Evolutionary conservation across 768 basidiomycete species (phyloP).

Genomic region (Amanita phalloides): DNA sequence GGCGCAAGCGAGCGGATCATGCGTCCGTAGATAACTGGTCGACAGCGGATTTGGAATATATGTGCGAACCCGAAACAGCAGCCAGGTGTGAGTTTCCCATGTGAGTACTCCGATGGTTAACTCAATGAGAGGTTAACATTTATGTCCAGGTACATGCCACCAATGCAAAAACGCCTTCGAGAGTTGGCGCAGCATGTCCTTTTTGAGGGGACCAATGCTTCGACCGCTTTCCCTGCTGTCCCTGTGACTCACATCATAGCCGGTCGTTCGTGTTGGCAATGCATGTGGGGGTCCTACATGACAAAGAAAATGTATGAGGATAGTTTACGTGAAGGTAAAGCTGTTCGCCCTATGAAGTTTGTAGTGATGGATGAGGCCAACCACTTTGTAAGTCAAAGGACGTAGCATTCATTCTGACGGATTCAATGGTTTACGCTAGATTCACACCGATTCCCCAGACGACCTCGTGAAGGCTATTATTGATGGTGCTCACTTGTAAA

Average conservation of each 20-base stretch:
- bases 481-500: neutral
- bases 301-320: constrained; percentile 13
- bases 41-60: constrained; percentile 10
- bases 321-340: constrained; percentile 8
- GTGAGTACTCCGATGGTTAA: constrained; percentile 9
- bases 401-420: neutral
- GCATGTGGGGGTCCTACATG: constrained; percentile 14
- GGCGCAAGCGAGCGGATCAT: constrained; percentile 10
- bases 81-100: constrained; percentile 11
- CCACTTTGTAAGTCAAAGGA: constrained; percentile 21
- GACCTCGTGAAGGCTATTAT: neutral
- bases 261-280: constrained; percentile 13
- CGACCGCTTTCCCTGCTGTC: constrained; percentile 13
- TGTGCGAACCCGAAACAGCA: constrained; percentile 10
- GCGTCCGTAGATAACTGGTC: constrained; percentile 14
- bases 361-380: constrained; percentile 17
- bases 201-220: constrained; percentile 11
- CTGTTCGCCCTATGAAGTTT: constrained; percentile 15
- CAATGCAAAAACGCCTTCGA: constrained; percentile 13
- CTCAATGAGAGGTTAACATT: neutral
- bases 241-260: constrained; percentile 14
- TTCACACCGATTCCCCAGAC: neutral
- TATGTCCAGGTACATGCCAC: constrained; percentile 10
- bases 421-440: neutral
- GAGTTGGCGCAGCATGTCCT: constrained; percentile 12